phyloP scores from a whole-genome alignment of 2,329 filamentous ascomycete species.

The Aspergillus fischeri region DNA sequence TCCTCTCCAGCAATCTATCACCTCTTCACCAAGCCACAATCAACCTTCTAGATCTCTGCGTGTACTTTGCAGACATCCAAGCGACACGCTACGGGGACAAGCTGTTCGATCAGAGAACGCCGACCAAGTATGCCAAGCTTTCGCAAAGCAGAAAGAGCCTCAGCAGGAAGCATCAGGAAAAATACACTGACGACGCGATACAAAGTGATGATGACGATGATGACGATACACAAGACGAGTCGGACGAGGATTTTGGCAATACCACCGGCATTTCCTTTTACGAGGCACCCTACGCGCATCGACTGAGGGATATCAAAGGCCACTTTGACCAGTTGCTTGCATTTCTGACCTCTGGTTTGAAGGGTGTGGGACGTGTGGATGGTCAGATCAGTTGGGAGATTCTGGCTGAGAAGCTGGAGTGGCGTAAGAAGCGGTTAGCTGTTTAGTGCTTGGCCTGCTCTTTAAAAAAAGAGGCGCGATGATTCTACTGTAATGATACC shows the following conservation, averaged over 20 bases:
- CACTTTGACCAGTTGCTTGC: slow-evolving; percentile 63
- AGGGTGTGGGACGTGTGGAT: slow-evolving; percentile 70
- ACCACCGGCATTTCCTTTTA: slow-evolving; percentile 37
- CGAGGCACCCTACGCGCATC: slow-evolving; percentile 46
- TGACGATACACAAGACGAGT: slow-evolving; percentile 33
- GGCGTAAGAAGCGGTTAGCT: slow-evolving; percentile 23
- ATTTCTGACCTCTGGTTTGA: slow-evolving; percentile 70
- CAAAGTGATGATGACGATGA: slow-evolving; percentile 16
- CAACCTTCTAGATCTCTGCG: slow-evolving; percentile 70
- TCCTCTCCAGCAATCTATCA: slow-evolving; percentile 64
- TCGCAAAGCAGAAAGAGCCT: neutral
- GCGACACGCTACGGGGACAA: slow-evolving; percentile 35
- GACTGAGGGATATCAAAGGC: slow-evolving; percentile 54
- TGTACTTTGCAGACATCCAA: slow-evolving; percentile 63
- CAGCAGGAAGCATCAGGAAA: neutral
- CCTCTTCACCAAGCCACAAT: slow-evolving; percentile 70
- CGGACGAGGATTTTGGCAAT: slow-evolving; percentile 28
- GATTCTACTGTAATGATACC: neutral
- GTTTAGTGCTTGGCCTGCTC: neutral
- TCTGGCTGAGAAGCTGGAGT: slow-evolving; percentile 73
- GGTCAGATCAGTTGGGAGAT: slow-evolving; percentile 73
- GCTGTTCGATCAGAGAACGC: slow-evolving; percentile 31
- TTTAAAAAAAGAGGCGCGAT: neutral
- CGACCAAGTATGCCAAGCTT: slow-evolving; percentile 1
- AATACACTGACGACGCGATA: slow-evolving; percentile 16